Evolutionary conservation across 257 asterid species (phyloP), one percentile per base, ranked within the genome.

Genomic region (Solanum clarkiae): DNA sequence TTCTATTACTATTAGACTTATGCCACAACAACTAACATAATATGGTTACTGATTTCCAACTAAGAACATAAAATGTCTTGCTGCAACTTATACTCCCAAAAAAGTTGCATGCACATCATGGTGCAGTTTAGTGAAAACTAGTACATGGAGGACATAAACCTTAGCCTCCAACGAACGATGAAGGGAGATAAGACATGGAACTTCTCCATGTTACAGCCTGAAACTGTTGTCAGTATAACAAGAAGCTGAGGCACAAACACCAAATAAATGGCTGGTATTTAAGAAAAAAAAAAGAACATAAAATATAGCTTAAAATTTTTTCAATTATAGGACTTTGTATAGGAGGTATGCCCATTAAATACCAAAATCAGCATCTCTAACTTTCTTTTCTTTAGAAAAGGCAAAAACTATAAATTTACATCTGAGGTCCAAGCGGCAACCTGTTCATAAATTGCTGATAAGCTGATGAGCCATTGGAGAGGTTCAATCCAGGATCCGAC

Each of bases 381-480:
- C 75, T 60, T 66, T 26, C 85, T 65, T 57, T 16, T 86, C 79
- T 26, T 62, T 15, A 65, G 80, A 55, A 20, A 83, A 70, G 82
- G 65, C 85, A 86, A 91, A 91, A 88, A 81, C 8, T 70, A 36
- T 26, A 81, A 80, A 86, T 86, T 89, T 91, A 93, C 92, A 93
- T 91, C 57, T 91, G 90, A 59, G 93, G 94, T 89, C 97, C 97
- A 49, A 86, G 94, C 32, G 96, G 93, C 90, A 92, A 84, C 86
- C 93, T 87, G 86, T 86, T 89, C 96, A 92, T 89, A 56, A 90
- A 89, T 90, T 92, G 98, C 89, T 89, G 92, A 90, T 91, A 94
- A 84, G 88, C 90, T 5, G 94, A 81, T 36, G 92, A 80, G 53
- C 92, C 88, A 85, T 80, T 87, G 10, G 93, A 72, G 49, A 89